Conservation (phyloP, 2,329 filamentous ascomycete species). For the Helicocarpus griseus region DNA sequence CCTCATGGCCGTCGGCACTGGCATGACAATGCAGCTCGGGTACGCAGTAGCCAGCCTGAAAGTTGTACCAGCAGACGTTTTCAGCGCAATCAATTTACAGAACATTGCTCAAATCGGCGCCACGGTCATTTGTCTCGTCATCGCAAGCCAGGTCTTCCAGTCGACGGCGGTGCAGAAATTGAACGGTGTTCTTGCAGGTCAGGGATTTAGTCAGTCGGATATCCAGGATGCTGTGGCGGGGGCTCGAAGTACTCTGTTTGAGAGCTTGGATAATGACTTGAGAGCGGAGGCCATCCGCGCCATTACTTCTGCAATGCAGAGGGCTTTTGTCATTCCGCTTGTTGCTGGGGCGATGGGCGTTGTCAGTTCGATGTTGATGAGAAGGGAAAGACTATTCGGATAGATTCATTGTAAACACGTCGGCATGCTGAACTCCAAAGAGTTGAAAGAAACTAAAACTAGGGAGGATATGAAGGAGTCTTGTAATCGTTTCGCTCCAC, state of each 20-base stretch:
- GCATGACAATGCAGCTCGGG: conserved; percentile 27
- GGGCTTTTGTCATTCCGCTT: conserved; percentile 23
- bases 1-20: conserved; percentile 28
- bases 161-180: conserved; percentile 24
- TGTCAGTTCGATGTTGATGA: conserved; percentile 4
- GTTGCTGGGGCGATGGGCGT: conserved; percentile 15
- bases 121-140: conserved; percentile 1
- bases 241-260: conserved; percentile 24
- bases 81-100: conserved; percentile 31
- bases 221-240: conserved; percentile 25
- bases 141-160: conserved; percentile 15
- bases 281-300: conserved; percentile 21
- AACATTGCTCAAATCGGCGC: conserved; percentile 21
- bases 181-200: conserved; percentile 16
- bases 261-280: conserved; percentile 16
- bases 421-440: not conserved
- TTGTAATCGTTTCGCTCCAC: too few relatives aligned
- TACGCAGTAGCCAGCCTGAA: conserved; percentile 31
- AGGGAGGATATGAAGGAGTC: too few relatives aligned
- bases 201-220: conserved; percentile 18
- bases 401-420: too few relatives aligned
- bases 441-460: too few relatives aligned
- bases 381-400: not conserved
- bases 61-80: conserved; percentile 21
- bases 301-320: conserved; percentile 16